Percentiles rank a stretch among this genome's conserved stretches.
Conservation (phyloP, 768 basidiomycete genomes). For the Boletus speciosus region DNA sequence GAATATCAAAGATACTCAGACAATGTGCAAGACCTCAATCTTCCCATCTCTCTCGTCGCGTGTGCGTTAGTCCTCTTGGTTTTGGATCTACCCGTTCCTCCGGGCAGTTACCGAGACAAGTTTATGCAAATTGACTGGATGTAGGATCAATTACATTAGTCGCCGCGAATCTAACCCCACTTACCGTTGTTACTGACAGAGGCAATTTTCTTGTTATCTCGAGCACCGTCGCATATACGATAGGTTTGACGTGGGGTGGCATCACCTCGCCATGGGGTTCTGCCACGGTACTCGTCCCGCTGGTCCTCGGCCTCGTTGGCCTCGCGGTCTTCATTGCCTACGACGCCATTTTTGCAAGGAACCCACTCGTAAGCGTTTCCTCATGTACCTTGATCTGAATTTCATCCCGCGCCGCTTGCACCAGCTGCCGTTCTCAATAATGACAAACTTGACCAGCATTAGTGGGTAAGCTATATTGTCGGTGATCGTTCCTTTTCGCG, state of each 20-base stretch:
- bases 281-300: constrained; percentile 37
- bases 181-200: constrained; percentile 16
- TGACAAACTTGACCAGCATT: constrained; percentile 30
- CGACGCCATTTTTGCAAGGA: constrained; percentile 31
- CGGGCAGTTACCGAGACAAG: constrained; percentile 34
- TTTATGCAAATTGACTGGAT: constrained; percentile 41
- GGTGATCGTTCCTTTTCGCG: too few relatives aligned
- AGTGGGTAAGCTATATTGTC: constrained; percentile 20
- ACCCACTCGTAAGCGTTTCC: constrained; percentile 30
- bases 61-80: constrained; percentile 27
- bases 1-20: not conserved
- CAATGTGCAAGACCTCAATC: constrained; percentile 35
- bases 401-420: not conserved
- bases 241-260: constrained; percentile 50
- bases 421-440: constrained; percentile 12
- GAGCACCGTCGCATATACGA: constrained; percentile 32
- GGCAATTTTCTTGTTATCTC: constrained; percentile 42
- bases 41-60: constrained; percentile 36
- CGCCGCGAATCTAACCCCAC: not conserved
- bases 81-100: constrained; percentile 34
- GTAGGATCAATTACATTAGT: constrained; percentile 24
- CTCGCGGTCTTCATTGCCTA: constrained; percentile 38
- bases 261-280: constrained; percentile 42
- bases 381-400: not conserved
- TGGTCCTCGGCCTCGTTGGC: constrained; percentile 40